Evolutionary conservation across 169 alveolate genomes (phyloP).

Genomic region (Plasmodium yoelii): DNA sequence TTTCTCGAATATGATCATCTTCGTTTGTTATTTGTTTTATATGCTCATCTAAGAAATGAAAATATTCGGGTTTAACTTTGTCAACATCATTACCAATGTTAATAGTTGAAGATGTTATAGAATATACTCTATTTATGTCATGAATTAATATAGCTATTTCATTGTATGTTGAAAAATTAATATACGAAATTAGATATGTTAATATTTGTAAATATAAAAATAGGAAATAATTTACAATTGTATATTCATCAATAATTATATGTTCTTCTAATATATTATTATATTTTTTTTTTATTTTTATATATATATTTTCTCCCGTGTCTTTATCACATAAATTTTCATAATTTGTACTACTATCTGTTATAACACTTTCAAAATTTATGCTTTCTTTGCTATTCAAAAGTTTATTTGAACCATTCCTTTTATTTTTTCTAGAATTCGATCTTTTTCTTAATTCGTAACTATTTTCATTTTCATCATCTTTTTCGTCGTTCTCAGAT

Average conservation of each 20-base stretch:
- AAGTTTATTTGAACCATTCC: neutral
- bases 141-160: constrained; percentile 62
- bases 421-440: constrained; percentile 4
- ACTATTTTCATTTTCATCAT: neutral
- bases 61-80: constrained; percentile 1
- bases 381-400: neutral
- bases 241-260: constrained; percentile 46
- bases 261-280: constrained; percentile 28
- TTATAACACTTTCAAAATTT: neutral
- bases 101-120: constrained; percentile 54
- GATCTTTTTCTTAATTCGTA: too few relatives aligned
- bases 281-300: constrained; percentile 55
- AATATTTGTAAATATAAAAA: constrained; percentile 66
- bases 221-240: constrained; percentile 60
- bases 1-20: constrained; percentile 22
- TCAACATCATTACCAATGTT: constrained; percentile 6
- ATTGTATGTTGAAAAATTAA: constrained; percentile 54
- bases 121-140: constrained; percentile 58
- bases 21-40: constrained; percentile 25
- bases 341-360: constrained; percentile 20
- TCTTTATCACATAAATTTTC: constrained; percentile 9
- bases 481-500: neutral
- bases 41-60: constrained; percentile 18
- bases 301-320: neutral
- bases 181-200: constrained; percentile 38